These are phyloP conservation scores for Orbilia brochopaga DNA, from an alignment of 2,329 filamentous ascomycete species.

Conservation along the genomic window DNA sequence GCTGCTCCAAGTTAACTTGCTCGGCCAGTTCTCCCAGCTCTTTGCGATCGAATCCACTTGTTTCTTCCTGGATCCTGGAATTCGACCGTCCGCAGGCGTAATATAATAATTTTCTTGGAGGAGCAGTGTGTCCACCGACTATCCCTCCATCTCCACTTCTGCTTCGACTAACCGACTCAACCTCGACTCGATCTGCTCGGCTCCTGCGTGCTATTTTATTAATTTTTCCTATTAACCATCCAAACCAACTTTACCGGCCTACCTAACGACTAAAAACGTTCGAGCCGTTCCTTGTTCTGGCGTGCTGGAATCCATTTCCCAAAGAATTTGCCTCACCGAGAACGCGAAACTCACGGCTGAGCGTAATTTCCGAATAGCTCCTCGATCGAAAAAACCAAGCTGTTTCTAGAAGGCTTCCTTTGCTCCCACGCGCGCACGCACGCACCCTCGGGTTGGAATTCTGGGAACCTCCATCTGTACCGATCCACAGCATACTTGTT, in stretches of 20 bases:
- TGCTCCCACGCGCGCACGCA: not conserved
- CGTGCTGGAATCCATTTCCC: too few species aligned
- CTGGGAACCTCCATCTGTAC: too few species aligned
- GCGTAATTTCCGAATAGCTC: not conserved
- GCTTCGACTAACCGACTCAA: not conserved
- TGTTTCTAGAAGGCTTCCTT: slow-evolving; percentile 1
- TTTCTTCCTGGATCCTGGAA: not conserved
- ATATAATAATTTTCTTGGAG: not conserved
- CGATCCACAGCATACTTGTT: too few species aligned
- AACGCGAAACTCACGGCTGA: not conserved
- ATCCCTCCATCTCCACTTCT: not conserved
- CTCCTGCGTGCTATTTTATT: not conserved
- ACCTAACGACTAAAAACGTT: too few species aligned
- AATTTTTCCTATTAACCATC: not conserved
- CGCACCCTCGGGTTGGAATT: too few species aligned
- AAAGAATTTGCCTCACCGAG: not conserved
- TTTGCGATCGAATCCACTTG: slow-evolving; percentile 1
- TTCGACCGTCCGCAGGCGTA: not conserved
- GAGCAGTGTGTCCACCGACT: not conserved
- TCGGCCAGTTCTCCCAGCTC: too few species aligned
- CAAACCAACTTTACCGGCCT: too few species aligned
- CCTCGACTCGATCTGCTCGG: not conserved
- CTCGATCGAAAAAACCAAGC: not conserved
- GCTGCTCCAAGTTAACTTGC: too few species aligned
- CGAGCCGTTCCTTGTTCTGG: too few species aligned